Conservation (phyloP, 1,284 basidiomycete species). For the Ceratobasidium sp. region DNA sequence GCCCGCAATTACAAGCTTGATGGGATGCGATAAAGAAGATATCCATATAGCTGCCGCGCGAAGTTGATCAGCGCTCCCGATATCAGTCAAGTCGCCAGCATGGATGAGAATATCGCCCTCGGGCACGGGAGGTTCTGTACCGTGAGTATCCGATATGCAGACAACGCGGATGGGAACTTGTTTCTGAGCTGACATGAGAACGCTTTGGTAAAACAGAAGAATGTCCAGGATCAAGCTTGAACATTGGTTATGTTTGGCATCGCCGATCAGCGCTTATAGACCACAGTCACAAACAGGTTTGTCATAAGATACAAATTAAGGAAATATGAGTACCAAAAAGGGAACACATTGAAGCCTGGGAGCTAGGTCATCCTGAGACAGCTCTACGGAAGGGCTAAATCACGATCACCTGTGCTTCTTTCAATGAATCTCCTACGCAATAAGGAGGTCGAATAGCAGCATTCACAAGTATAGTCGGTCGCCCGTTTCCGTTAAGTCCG, state of each 20-base stretch:
- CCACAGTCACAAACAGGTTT: too few relatives aligned
- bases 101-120: slow-evolving; percentile 63
- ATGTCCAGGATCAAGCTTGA: too few relatives aligned
- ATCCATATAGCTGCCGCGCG: slow-evolving; percentile 55
- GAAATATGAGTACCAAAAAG: too few relatives aligned
- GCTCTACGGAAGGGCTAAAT: neutral
- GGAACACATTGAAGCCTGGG: too few relatives aligned
- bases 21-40: slow-evolving; percentile 56
- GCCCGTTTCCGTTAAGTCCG: neutral
- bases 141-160: slow-evolving; percentile 62
- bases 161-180: slow-evolving; percentile 58
- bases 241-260: too few relatives aligned
- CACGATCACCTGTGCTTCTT: neutral
- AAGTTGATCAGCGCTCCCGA: slow-evolving; percentile 57
- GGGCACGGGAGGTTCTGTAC: slow-evolving; percentile 55
- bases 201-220: too few relatives aligned
- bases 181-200: neutral
- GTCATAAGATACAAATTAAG: too few relatives aligned
- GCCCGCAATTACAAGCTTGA: slow-evolving; percentile 62
- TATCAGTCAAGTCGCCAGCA: slow-evolving; percentile 60
- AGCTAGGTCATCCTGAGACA: too few relatives aligned
- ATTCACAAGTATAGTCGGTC: slow-evolving; percentile 6
- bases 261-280: too few relatives aligned
- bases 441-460: slow-evolving; percentile 1
- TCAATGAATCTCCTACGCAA: neutral